Evolutionary conservation across 305 asterid species (phyloP), one percentile per base, ranked within the genome.

Genomic region (Fraxinus nigra): DNA sequence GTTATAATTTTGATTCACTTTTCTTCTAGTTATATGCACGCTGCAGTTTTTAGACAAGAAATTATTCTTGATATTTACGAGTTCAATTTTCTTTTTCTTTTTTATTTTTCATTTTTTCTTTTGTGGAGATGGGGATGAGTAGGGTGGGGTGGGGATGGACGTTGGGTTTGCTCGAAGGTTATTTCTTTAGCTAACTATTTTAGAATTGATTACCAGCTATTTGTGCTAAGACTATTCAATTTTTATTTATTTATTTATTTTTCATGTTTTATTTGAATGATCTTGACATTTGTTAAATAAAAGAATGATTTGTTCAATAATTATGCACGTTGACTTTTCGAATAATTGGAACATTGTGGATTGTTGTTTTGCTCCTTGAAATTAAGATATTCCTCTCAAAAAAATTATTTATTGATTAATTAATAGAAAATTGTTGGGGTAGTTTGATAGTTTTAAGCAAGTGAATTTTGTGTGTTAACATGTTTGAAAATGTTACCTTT

Each of bases 91-190:
- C 3, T 7, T 37, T 6, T 37, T 7, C 43, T 1, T 37, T 38
- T 38, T 38, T 43, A 8, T 38, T 40, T 10, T 2, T 43, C 2
- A 28, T 28, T 9, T 8, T 40, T 7, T 59, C 20, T 26, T 67
- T 67, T 11, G n/a, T 26, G 18, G 28, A 6, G 40, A 35, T 35
- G 9, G 7, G 70, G 70, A 63, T 75, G 61, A 74, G 78, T 61
- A 35, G 72, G 33, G 54, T 72, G 70, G 28, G 35, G 14, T 72
- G 35, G 70, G 28, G 35, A 9, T 56, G 79, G 77, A 79, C 11
- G 63, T 84, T 54, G 79, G 43, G 79, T 86, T 85, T 84, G 85
- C 84, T 85, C 77, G 76, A 79, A 89, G 86, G 88, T 85, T 76
- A 89, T 70, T 87, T 72, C 80, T 75, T 78, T 63, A 73, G 61